Base-by-base conservation (phyloP, 345 rosid species). In the Boechera stricta region DNA sequence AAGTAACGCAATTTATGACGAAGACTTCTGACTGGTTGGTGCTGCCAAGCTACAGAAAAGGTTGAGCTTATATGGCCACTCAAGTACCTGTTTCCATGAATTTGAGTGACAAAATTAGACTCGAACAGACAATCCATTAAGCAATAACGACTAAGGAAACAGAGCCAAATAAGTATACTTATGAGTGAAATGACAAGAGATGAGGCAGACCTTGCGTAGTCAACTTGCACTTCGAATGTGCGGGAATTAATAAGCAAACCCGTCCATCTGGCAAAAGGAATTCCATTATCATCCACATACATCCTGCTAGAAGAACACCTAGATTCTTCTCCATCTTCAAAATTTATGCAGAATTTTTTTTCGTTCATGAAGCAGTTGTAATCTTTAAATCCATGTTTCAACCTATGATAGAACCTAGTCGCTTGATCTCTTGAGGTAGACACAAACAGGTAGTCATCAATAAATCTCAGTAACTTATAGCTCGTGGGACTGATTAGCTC, bases 321-420 rank as follows among this genome's bases (percentile, higher is more conserved):
- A 11, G 82, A 63, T 49, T 64, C 68, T 45, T 55, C 61, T 73
- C 80, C 88, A 76, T 66, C 68, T 71, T 85, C 86, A 67, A 94
- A 92, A 86, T 82, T 94, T 59, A 81, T 62, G 82, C 87, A 77
- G 77, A 82, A 90, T 16, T 94, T 94, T 10, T 74, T 80, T 58
- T 83, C 82, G 58, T 94, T 94, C 98, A 94, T 90, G 69, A 80
- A 77, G 82, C 97, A 94, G 70, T 90, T 92, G 54, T 90, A 94
- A 15, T 86, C 92, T 15, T 73, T 76, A 83, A 92, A 90, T 33
- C 98, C 97, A 44, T 75, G 60, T 26, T 52, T 75, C 71, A 92
- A 76, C 69, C 84, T 84, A 31, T 68, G 53, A 67, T 82, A 87
- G 60, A 91, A 87, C 68, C 80, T 51, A 70, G 81, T 47, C 3